phyloP scores from a whole-genome alignment of 2,329 filamentous ascomycete species.

The Stachybotrys chartarum region DNA sequence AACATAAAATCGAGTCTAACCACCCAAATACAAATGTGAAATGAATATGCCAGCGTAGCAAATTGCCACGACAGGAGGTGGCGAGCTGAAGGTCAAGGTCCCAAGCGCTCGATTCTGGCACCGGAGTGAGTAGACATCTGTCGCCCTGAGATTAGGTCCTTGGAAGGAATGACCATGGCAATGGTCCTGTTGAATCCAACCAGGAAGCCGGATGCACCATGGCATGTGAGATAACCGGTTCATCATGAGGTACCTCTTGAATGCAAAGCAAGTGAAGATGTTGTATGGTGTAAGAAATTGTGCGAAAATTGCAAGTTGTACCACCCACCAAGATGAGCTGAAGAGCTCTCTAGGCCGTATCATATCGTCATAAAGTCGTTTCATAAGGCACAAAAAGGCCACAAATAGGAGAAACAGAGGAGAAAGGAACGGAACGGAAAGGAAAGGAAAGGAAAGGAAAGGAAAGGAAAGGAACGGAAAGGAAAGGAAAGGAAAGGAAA shows the following conservation, averaged over 20 bases:
- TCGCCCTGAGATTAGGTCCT: neutral
- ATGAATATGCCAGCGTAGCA: neutral
- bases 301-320: neutral
- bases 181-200: conserved; percentile 5
- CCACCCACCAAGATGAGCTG: conserved; percentile 2
- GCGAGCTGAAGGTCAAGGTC: neutral
- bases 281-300: neutral
- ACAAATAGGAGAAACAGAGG: neutral
- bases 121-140: neutral
- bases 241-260: neutral
- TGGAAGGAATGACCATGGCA: neutral
- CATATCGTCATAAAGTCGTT: conserved; percentile 18
- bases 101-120: neutral
- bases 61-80: neutral
- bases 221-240: neutral
- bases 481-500: neutral
- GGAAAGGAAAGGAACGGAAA: neutral
- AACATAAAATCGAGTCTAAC: neutral
- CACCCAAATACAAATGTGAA: neutral
- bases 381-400: conserved; percentile 3
- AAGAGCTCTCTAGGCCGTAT: conserved; percentile 12
- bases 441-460: neutral
- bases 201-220: neutral
- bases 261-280: neutral
- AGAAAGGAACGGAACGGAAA: neutral